Conservation (phyloP, 1,284 basidiomycete species). For the Fistulina hepatica region DNA sequence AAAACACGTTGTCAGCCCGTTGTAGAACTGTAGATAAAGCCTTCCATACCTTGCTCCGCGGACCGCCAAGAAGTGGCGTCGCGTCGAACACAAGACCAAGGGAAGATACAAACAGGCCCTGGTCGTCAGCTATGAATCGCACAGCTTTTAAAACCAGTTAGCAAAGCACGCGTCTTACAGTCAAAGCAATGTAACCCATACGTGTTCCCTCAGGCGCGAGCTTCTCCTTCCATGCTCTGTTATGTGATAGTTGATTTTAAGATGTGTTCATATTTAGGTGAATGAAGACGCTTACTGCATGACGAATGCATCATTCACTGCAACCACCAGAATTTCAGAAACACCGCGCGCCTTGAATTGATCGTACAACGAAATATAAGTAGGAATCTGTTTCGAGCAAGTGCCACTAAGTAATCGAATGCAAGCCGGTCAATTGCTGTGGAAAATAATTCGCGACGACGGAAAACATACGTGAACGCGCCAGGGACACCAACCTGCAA, state of each 20-base stretch:
- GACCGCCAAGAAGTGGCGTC: slow-evolving; percentile 45
- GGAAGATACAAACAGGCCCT: slow-evolving; percentile 42
- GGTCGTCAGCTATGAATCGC: slow-evolving; percentile 61
- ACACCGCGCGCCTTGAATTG: slow-evolving; percentile 64
- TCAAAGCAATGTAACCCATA: slow-evolving; percentile 22
- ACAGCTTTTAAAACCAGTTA: slow-evolving; percentile 28
- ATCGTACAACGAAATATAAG: slow-evolving; percentile 50
- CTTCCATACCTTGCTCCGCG: slow-evolving; percentile 49
- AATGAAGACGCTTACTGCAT: slow-evolving; percentile 33
- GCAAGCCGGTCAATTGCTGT: background rate
- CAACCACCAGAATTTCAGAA: slow-evolving; percentile 53
- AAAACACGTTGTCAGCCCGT: no score
- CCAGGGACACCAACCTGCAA: slow-evolving; percentile 48
- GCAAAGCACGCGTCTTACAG: background rate
- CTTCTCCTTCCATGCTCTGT: slow-evolving; percentile 61
- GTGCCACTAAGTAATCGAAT: slow-evolving; percentile 25
- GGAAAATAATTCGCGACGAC: slow-evolving; percentile 11
- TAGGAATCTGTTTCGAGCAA: slow-evolving; percentile 46
- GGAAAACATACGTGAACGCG: slow-evolving; percentile 37
- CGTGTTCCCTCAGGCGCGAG: slow-evolving; percentile 44
- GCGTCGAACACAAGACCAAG: slow-evolving; percentile 61
- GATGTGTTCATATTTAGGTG: background rate
- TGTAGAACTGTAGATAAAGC: slow-evolving; percentile 3
- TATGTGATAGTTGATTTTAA: slow-evolving; percentile 3
- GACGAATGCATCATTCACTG: slow-evolving; percentile 64